A percentile compares a stretch with the other conserved stretches of the same genome.
phyloP scores from a whole-genome alignment of 2,329 filamentous ascomycete genomes.

The Penicillium capsulatum region DNA sequence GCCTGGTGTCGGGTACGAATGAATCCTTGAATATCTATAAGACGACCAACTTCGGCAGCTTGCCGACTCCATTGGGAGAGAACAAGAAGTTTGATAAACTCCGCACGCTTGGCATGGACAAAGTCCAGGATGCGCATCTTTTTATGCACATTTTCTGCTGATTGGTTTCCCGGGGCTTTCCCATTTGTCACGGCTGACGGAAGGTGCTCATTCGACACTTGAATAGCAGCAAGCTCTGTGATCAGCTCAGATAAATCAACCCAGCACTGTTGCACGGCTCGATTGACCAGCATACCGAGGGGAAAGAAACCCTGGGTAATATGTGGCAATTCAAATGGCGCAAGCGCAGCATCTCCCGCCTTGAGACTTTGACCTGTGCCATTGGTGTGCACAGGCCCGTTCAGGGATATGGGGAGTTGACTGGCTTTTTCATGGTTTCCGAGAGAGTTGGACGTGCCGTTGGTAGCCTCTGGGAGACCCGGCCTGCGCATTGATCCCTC shows the following conservation, averaged over 20 bases:
- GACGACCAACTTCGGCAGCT: constrained; percentile 71
- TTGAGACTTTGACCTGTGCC: constrained; percentile 20
- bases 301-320: constrained; percentile 73
- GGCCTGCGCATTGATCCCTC: constrained; percentile 26
- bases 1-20: constrained; percentile 59
- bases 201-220: constrained; percentile 46
- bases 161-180: constrained; percentile 35
- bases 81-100: constrained; percentile 90
- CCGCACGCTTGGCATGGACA: constrained; percentile 71
- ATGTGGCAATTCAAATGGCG: constrained; percentile 57
- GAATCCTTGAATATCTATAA: constrained; percentile 82
- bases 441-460: constrained; percentile 20
- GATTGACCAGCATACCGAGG: constrained; percentile 67
- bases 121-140: constrained; percentile 73
- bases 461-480: constrained; percentile 21
- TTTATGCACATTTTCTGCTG: constrained; percentile 64
- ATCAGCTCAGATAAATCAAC: constrained; percentile 70
- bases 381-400: constrained; percentile 27
- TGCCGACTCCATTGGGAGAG: constrained; percentile 86
- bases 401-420: constrained; percentile 17
- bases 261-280: constrained; percentile 78
- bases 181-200: constrained; percentile 23
- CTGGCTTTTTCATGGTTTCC: constrained; percentile 15
- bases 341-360: constrained; percentile 3
- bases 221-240: constrained; percentile 64